Percentiles rank a stretch among this genome's conserved stretches.
These are phyloP conservation scores for Phlebopus sp. DNA, from an alignment of 1,284 basidiomycete species.

Conservation along the genomic window DNA sequence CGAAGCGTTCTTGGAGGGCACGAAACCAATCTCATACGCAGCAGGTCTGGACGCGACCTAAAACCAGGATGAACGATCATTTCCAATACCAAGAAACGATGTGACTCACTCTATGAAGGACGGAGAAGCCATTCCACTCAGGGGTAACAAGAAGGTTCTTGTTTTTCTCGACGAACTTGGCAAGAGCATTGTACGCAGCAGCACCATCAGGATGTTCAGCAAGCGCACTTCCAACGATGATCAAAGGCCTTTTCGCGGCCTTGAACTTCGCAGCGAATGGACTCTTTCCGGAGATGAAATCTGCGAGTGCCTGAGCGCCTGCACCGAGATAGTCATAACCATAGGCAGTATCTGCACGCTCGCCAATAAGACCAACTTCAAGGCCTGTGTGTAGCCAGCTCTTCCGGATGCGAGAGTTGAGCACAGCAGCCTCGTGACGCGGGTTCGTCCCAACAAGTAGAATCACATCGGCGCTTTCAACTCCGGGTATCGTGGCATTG, in stretches of 20 bases:
- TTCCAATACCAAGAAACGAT: not conserved
- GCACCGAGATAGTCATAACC: constrained; percentile 90
- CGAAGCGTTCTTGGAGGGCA: constrained; percentile 77
- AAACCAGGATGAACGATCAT: constrained; percentile 24
- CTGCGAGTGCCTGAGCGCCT: constrained; percentile 75
- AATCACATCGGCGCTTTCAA: constrained; percentile 91
- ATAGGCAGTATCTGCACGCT: constrained; percentile 90
- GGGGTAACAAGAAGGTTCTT: constrained; percentile 78
- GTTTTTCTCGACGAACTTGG: constrained; percentile 81
- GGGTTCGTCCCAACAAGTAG: constrained; percentile 97
- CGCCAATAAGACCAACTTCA: constrained; percentile 89
- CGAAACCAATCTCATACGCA: constrained; percentile 93
- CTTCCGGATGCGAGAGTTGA: constrained; percentile 97
- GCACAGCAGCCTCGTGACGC: constrained; percentile 94
- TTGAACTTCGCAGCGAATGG: constrained; percentile 87
- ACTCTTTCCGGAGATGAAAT: constrained; percentile 78
- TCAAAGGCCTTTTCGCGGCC: constrained; percentile 88
- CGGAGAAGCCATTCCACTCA: constrained; percentile 95
- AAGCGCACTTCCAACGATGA: constrained; percentile 90
- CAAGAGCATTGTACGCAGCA: constrained; percentile 75
- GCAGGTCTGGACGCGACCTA: constrained; percentile 89
- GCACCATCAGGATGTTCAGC: constrained; percentile 86
- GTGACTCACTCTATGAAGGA: constrained; percentile 78
- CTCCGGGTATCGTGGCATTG: constrained; percentile 90
- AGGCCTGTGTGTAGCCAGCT: constrained; percentile 85